Conservation (phyloP, 73 alveolate species). For the Stentor roeselii region DNA sequence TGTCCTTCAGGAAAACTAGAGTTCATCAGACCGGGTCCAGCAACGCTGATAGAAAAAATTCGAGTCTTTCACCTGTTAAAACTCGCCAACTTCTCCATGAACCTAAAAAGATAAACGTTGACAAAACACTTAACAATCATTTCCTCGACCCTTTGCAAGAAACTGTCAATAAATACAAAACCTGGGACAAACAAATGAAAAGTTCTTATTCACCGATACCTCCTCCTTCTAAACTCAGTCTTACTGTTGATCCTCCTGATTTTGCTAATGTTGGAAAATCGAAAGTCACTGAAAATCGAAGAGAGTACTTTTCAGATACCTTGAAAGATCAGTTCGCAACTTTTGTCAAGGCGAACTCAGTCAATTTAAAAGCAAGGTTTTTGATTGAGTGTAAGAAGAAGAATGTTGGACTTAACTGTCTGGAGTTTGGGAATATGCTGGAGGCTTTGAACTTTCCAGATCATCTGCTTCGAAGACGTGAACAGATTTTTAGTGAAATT, state of each 20-base stretch:
- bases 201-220: too few relatives aligned
- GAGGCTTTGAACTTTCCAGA: background rate
- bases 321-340: constrained; percentile 21
- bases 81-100: background rate
- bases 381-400: constrained; percentile 37
- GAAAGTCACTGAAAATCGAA: background rate
- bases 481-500: background rate
- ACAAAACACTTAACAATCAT: background rate
- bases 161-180: background rate
- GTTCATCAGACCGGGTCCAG: constrained; percentile 14
- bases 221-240: too few relatives aligned
- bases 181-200: background rate
- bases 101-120: background rate
- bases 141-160: background rate
- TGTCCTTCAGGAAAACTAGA: constrained; percentile 10
- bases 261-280: constrained; percentile 28
- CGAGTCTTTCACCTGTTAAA: background rate
- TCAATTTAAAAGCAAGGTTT: constrained; percentile 23
- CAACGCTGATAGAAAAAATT: background rate
- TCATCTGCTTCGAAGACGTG: background rate
- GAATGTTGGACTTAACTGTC: constrained; percentile 2
- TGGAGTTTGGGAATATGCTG: background rate
- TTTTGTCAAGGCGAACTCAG: background rate
- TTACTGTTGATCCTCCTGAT: constrained; percentile 30
- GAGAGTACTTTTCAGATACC: constrained; percentile 32